These are phyloP conservation scores for Cucurbita argyrosperma DNA, from an alignment of 306 rosid genomes.

Conservation along the genomic window DNA sequence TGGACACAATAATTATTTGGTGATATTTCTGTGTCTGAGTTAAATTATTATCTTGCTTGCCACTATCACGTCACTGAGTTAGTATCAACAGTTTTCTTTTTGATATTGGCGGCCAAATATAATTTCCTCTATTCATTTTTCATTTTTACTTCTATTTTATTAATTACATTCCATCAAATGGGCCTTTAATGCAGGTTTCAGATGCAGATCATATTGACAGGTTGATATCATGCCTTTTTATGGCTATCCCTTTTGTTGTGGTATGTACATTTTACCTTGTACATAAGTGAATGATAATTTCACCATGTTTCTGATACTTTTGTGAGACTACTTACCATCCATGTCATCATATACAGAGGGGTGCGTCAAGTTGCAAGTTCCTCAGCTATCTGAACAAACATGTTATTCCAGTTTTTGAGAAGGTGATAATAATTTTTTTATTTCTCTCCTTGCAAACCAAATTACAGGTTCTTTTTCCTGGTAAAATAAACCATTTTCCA, in stretches of 20 bases:
- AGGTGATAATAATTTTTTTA: slow-evolving; percentile 34
- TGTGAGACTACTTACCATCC: background rate
- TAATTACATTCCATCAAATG: background rate
- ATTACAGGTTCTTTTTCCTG: background rate
- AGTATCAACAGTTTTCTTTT: background rate
- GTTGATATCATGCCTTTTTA: slow-evolving; percentile 78
- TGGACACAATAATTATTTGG: background rate
- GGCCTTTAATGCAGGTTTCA: slow-evolving; percentile 42
- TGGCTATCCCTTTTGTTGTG: slow-evolving; percentile 94
- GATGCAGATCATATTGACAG: slow-evolving; percentile 92
- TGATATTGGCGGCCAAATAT: background rate
- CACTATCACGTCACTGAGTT: background rate
- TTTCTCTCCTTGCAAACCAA: background rate
- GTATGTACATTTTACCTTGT: slow-evolving; percentile 20
- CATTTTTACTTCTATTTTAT: background rate
- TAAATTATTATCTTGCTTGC: background rate
- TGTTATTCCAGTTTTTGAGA: slow-evolving; percentile 77
- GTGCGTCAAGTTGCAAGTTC: slow-evolving; percentile 90
- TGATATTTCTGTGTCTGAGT: background rate
- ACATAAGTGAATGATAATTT: background rate
- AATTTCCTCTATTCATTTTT: background rate
- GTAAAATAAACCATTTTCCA: background rate
- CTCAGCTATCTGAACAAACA: slow-evolving; percentile 65
- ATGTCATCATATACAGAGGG: slow-evolving; percentile 37
- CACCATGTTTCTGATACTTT: slow-evolving; percentile 1